Conservation (phyloP, 1,139 yeast genomes). For the Diutina neorugosa region DNA sequence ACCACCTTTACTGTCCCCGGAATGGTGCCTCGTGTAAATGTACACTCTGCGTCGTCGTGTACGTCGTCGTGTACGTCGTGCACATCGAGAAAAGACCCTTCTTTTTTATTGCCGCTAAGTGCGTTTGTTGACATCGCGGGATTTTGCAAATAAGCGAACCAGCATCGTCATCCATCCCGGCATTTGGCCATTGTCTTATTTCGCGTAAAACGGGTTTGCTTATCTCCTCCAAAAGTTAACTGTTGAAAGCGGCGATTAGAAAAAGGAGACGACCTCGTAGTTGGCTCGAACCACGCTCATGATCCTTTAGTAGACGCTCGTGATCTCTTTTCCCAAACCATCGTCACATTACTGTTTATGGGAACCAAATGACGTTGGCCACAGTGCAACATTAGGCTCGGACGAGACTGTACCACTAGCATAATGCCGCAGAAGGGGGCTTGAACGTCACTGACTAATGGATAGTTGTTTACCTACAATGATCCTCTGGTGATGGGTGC, state of each 20-base stretch:
- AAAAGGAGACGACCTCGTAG: too few species aligned
- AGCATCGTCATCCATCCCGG: not conserved
- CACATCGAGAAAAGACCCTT: not conserved
- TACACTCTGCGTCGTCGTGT: not conserved
- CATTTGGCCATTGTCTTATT: too few species aligned
- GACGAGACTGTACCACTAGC: too few species aligned
- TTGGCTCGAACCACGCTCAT: not conserved
- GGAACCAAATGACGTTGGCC: not conserved
- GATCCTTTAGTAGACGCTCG: not conserved
- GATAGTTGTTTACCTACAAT: too few species aligned
- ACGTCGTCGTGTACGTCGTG: too few species aligned
- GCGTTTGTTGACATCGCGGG: not conserved
- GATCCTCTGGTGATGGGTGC: not conserved
- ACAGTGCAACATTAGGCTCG: too few species aligned
- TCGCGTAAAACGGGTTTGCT: too few species aligned
- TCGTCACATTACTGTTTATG: not conserved
- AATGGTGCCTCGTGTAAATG: not conserved
- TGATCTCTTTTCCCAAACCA: not conserved
- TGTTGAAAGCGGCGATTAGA: too few species aligned
- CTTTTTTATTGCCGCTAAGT: not conserved
- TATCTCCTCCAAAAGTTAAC: too few species aligned
- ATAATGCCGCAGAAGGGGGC: too few species aligned
- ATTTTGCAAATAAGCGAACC: not conserved
- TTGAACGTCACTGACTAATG: too few species aligned
- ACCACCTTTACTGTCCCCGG: too few species aligned